Evolutionary conservation across 306 rosid species (phyloP).

Genomic region (Astragalus glycyphyllos): DNA sequence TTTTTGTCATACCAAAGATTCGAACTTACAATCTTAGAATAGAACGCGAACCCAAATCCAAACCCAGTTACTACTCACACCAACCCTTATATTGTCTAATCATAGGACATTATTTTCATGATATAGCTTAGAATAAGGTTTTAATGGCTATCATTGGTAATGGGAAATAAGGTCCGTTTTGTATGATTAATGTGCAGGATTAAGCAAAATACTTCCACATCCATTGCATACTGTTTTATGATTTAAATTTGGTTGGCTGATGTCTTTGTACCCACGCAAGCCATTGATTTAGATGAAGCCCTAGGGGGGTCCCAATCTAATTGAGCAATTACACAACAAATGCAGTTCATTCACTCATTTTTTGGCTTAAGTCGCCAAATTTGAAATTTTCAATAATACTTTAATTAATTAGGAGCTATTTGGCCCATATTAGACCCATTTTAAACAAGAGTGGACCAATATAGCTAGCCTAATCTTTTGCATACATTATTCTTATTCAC

Average conservation of each 20-base stretch:
- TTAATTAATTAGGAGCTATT: slow-evolving; percentile 20
- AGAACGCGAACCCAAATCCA: no score
- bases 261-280: slow-evolving; percentile 62
- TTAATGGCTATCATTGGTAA: slow-evolving; percentile 48
- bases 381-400: slow-evolving; percentile 47
- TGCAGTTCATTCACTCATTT: slow-evolving; percentile 19
- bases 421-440: slow-evolving; percentile 43
- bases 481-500: neutral
- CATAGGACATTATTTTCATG: slow-evolving; percentile 38
- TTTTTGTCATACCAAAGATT: no score
- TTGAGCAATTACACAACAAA: slow-evolving; percentile 43
- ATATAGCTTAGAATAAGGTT: slow-evolving; percentile 42
- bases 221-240: slow-evolving; percentile 43
- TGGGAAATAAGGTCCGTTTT: slow-evolving; percentile 54
- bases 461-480: slow-evolving; percentile 35
- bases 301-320: slow-evolving; percentile 46
- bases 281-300: slow-evolving; percentile 49
- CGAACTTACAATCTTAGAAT: no score
- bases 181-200: slow-evolving; percentile 52
- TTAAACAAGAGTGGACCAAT: slow-evolving; percentile 36
- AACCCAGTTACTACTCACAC: no score
- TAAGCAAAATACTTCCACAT: slow-evolving; percentile 52
- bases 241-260: slow-evolving; percentile 41
- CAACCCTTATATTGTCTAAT: neutral
- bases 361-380: slow-evolving; percentile 42